Percentiles rank a stretch among this genome's conserved stretches.
phyloP scores from a whole-genome alignment of 768 basidiomycete species.

The Holtermannia corniformis region DNA sequence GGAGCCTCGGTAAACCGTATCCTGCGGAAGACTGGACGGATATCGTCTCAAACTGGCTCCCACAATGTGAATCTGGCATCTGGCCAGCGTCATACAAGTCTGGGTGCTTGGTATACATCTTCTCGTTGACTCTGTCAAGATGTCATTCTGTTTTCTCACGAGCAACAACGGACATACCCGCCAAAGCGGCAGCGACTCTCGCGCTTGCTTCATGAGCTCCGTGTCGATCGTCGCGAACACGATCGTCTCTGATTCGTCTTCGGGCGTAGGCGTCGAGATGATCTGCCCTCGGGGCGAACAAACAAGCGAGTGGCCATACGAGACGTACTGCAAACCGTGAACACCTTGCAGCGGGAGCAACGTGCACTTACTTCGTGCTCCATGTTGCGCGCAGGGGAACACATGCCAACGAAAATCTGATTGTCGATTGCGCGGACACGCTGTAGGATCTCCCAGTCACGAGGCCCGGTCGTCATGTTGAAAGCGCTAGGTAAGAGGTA shows the following conservation, averaged over 20 bases:
- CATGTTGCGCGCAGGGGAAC: slow-evolving; percentile 6
- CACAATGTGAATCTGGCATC: too few relatives aligned
- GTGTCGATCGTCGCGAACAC: slow-evolving; percentile 7
- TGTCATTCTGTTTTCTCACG: background rate
- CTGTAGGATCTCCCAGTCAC: slow-evolving; percentile 12
- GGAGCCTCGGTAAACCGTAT: too few relatives aligned
- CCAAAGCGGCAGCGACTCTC: background rate
- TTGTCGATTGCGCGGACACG: slow-evolving; percentile 12
- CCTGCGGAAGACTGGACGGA: too few relatives aligned
- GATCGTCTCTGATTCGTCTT: slow-evolving; percentile 10
- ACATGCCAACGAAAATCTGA: slow-evolving; percentile 16
- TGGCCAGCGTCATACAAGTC: too few relatives aligned
- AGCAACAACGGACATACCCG: too few relatives aligned
- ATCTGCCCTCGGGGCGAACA: slow-evolving; percentile 4
- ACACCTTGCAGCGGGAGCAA: background rate
- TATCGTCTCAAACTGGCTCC: too few relatives aligned
- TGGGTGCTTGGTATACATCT: background rate
- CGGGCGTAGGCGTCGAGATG: slow-evolving; percentile 13
- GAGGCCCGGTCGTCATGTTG: slow-evolving; percentile 12
- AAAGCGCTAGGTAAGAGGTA: slow-evolving; percentile 10
- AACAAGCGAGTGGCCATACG: slow-evolving; percentile 15
- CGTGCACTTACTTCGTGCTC: slow-evolving; percentile 2
- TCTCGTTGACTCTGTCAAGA: background rate
- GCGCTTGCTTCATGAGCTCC: background rate
- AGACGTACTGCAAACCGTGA: slow-evolving; percentile 4